phyloP scores from a whole-genome alignment of 1,284 basidiomycete species.

The Tilletia caries region DNA sequence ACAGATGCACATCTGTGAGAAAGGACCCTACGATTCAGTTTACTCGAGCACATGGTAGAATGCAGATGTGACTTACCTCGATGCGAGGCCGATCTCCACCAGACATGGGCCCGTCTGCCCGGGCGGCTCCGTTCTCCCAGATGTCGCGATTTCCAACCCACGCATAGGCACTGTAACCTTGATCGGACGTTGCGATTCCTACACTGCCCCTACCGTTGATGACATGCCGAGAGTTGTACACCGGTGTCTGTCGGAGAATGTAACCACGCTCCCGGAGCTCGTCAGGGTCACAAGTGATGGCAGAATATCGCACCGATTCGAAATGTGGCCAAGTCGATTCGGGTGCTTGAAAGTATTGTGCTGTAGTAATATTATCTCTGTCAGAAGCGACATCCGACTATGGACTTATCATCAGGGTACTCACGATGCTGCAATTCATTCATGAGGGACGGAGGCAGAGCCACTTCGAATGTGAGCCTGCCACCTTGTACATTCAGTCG shows the following conservation, averaged over 20 bases:
- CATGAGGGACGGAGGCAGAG: slow-evolving; percentile 6
- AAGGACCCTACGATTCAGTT: background rate
- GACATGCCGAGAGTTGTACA: slow-evolving; percentile 12
- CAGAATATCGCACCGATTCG: slow-evolving; percentile 7
- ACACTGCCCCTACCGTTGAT: slow-evolving; percentile 8
- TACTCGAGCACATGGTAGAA: background rate
- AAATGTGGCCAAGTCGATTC: slow-evolving; percentile 11
- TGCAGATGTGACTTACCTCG: slow-evolving; percentile 10
- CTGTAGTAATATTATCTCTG: background rate
- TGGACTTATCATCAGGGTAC: background rate
- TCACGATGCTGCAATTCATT: slow-evolving; percentile 7
- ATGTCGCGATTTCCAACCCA: slow-evolving; percentile 9
- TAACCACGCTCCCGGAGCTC: slow-evolving; percentile 7
- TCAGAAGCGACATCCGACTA: background rate
- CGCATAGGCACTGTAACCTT: slow-evolving; percentile 8
- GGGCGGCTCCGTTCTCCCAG: slow-evolving; percentile 13
- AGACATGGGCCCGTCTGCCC: slow-evolving; percentile 4
- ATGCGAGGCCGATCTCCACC: slow-evolving; percentile 16
- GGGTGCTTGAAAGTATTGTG: slow-evolving; percentile 11
- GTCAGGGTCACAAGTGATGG: slow-evolving; percentile 9
- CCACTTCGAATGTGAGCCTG: slow-evolving; percentile 1
- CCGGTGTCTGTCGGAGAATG: background rate
- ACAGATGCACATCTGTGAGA: slow-evolving; percentile 16
- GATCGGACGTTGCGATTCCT: slow-evolving; percentile 1
- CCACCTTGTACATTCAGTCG: slow-evolving; percentile 8